A percentile compares a stretch with the other conserved stretches of the same genome.
These are phyloP conservation scores for Colletotrichum chlorophyti DNA, from an alignment of 2,329 filamentous ascomycete species.

Conservation along the genomic window DNA sequence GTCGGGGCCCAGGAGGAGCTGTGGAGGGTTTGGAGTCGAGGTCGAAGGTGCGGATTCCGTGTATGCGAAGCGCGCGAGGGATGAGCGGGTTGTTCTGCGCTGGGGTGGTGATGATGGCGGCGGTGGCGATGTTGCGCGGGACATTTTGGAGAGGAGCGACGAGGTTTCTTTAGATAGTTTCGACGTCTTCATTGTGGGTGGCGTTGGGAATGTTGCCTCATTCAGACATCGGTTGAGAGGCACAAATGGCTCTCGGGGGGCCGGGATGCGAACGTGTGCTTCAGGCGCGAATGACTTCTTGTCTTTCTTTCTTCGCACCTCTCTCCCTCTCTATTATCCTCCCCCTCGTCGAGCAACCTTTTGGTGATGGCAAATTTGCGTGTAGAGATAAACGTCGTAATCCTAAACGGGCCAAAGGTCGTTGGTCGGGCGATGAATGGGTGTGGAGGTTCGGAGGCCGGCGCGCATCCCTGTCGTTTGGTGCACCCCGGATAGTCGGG, in stretches of 20 bases:
- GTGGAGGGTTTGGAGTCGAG: slow-evolving; percentile 26
- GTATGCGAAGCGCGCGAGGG: slow-evolving; percentile 55
- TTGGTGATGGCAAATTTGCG: too few relatives aligned
- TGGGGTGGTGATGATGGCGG: slow-evolving; percentile 41
- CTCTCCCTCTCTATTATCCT: too few relatives aligned
- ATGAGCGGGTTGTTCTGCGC: slow-evolving; percentile 57
- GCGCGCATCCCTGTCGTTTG: not conserved
- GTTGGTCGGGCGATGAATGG: not conserved
- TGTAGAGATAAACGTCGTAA: too few relatives aligned
- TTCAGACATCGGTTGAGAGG: too few relatives aligned
- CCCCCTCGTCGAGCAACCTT: too few relatives aligned
- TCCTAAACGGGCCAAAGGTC: not conserved
- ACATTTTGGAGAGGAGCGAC: slow-evolving; percentile 53
- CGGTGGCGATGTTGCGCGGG: slow-evolving; percentile 29
- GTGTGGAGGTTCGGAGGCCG: not conserved
- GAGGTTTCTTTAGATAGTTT: slow-evolving; percentile 64
- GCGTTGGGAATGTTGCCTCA: not conserved
- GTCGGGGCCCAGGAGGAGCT: slow-evolving; percentile 42
- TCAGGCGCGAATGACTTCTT: too few relatives aligned
- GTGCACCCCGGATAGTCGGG: not conserved
- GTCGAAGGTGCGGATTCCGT: slow-evolving; percentile 33
- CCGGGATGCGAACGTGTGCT: too few relatives aligned
- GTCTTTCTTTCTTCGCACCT: too few relatives aligned
- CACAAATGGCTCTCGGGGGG: too few relatives aligned
- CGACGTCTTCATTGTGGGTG: slow-evolving; percentile 60